Percentiles rank a stretch among this genome's conserved stretches.
Conservation (phyloP, 2,329 filamentous ascomycete species). For the Cadophora luteo-olivacea region DNA sequence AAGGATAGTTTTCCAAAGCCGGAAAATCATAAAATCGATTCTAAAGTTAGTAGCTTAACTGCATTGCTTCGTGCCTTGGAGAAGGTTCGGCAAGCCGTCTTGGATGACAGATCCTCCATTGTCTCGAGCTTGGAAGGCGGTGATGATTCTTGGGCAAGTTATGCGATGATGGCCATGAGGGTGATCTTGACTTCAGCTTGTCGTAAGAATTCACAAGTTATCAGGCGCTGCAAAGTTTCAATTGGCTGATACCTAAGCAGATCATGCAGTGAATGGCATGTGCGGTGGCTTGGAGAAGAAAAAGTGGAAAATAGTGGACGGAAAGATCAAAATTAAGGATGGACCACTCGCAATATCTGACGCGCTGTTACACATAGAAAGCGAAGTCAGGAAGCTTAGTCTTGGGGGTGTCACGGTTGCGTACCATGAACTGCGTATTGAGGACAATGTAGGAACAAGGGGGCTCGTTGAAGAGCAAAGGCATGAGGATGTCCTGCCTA, state of each 20-base stretch:
- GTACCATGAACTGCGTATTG: not conserved
- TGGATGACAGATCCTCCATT: no score
- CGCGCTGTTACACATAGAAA: not conserved
- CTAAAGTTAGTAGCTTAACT: no score
- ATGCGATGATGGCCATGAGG: no score
- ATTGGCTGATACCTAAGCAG: not conserved
- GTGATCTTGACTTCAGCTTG: not conserved
- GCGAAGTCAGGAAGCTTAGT: not conserved
- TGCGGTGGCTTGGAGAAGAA: not conserved
- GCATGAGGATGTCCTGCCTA: not conserved
- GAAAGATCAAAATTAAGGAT: not conserved
- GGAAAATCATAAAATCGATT: no score
- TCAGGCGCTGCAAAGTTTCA: not conserved
- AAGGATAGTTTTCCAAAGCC: no score
- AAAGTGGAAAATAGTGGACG: not conserved
- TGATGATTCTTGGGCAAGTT: no score
- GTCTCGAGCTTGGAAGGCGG: no score
- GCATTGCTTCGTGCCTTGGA: no score
- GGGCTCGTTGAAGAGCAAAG: not conserved
- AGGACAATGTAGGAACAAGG: not conserved
- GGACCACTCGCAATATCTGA: not conserved
- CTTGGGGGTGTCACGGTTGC: not conserved
- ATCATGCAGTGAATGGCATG: not conserved
- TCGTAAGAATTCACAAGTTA: no score
- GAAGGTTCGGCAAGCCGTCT: no score